Conservation (phyloP, 345 rosid species). For the Eucalyptus albens region DNA sequence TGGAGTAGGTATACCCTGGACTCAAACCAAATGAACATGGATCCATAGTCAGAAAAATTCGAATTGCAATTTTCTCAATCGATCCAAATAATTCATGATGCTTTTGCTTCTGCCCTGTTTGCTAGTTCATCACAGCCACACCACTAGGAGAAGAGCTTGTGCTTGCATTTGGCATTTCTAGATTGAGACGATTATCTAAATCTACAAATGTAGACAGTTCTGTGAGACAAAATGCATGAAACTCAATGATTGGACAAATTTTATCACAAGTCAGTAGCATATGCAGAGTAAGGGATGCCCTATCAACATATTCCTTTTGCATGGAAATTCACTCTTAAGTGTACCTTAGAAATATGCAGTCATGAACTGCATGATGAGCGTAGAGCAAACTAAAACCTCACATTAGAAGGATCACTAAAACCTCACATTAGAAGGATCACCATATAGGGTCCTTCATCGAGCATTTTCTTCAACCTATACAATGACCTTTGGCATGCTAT, state of each 20-base stretch:
- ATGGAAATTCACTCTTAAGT: neutral
- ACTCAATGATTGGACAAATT: too few species aligned
- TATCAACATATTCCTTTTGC: neutral
- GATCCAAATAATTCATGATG: too few species aligned
- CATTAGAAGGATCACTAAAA: neutral
- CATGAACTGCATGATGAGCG: neutral
- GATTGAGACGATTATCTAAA: too few species aligned
- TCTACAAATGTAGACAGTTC: too few species aligned
- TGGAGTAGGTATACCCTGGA: neutral
- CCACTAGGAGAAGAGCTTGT: too few species aligned
- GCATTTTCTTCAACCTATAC: neutral
- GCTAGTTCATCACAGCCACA: too few species aligned
- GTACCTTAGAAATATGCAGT: neutral
- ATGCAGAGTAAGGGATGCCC: neutral
- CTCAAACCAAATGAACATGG: neutral
- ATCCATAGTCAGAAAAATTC: neutral
- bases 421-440: neutral
- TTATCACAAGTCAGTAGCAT: too few species aligned
- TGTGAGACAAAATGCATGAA: too few species aligned
- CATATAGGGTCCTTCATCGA: neutral
- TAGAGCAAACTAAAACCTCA: too few species aligned
- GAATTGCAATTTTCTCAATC: too few species aligned
- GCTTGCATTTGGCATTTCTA: too few species aligned
- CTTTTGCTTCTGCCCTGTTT: too few species aligned
- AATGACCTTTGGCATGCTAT: neutral